These are phyloP conservation scores for Puccinia polysora DNA, from an alignment of 1,284 basidiomycete genomes.

Conservation along the genomic window DNA sequence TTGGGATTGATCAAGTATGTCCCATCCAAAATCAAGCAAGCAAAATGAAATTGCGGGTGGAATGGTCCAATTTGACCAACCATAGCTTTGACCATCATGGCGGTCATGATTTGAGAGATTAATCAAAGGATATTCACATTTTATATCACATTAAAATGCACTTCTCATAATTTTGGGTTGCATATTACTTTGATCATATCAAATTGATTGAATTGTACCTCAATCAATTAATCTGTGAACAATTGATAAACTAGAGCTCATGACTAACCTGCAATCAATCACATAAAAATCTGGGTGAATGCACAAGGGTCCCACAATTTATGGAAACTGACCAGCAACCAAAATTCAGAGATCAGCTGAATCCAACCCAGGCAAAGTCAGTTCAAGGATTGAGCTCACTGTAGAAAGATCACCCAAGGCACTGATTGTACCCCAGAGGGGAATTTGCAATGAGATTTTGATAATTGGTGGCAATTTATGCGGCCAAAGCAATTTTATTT, in stretches of 20 bases:
- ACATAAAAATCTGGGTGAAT: constrained; percentile 73
- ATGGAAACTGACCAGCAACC: no score
- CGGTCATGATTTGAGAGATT: constrained; percentile 70
- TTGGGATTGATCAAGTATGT: neutral
- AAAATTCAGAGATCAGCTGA: constrained; percentile 59
- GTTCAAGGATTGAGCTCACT: constrained; percentile 46
- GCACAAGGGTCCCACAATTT: constrained; percentile 72
- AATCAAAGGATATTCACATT: constrained; percentile 69
- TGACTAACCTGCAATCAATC: constrained; percentile 58
- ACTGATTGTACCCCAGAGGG: constrained; percentile 75
- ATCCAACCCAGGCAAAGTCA: constrained; percentile 56
- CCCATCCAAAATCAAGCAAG: neutral
- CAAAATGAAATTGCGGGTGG: constrained; percentile 56
- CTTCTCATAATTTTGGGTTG: constrained; percentile 58
- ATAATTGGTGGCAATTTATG: no score
- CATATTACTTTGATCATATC: neutral
- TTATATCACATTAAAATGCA: constrained; percentile 59
- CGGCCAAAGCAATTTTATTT: no score
- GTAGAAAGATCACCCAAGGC: constrained; percentile 62
- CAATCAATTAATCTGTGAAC: no score
- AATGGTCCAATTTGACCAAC: constrained; percentile 68
- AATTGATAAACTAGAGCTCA: constrained; percentile 51
- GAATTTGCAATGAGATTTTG: no score
- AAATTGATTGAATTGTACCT: no score
- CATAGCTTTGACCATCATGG: constrained; percentile 79